Conservation (phyloP, 2,329 filamentous ascomycete species). For the Apiospora saccharicola region DNA sequence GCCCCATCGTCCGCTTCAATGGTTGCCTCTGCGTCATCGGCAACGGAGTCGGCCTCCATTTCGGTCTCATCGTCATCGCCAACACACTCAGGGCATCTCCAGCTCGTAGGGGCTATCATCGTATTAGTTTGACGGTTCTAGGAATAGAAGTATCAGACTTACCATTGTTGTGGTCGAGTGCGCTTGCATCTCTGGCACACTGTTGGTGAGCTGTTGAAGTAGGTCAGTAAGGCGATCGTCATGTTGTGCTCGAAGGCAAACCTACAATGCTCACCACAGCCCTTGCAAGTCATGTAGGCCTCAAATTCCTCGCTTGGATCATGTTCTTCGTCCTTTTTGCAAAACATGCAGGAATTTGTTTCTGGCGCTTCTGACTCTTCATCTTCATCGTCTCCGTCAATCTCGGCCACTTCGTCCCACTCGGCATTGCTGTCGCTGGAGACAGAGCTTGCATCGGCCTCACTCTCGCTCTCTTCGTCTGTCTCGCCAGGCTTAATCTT, state of each 20-base stretch:
- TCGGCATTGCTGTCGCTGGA: slow-evolving; percentile 41
- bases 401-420: slow-evolving; percentile 40
- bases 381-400: slow-evolving; percentile 43
- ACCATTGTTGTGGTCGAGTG: slow-evolving; percentile 70
- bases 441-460: slow-evolving; percentile 39
- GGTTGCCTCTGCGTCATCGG: slow-evolving; percentile 37
- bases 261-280: slow-evolving; percentile 86
- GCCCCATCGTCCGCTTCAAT: slow-evolving; percentile 43
- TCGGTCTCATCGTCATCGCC: slow-evolving; percentile 41
- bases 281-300: slow-evolving; percentile 75
- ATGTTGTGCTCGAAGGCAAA: slow-evolving; percentile 36
- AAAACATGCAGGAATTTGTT: slow-evolving; percentile 69
- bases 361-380: slow-evolving; percentile 58
- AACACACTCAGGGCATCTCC: slow-evolving; percentile 61
- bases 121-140: slow-evolving; percentile 27
- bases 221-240: not conserved
- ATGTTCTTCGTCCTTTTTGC: slow-evolving; percentile 81
- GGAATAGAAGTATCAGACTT: slow-evolving; percentile 44
- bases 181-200: slow-evolving; percentile 79
- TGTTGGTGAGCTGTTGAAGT: slow-evolving; percentile 80
- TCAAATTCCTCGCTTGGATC: slow-evolving; percentile 85
- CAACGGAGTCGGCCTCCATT: slow-evolving; percentile 39
- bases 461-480: slow-evolving; percentile 50
- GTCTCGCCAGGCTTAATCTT: slow-evolving; percentile 63
- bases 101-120: slow-evolving; percentile 49